Conservation (phyloP, 768 basidiomycete genomes). For the Trametes sanguinea region DNA sequence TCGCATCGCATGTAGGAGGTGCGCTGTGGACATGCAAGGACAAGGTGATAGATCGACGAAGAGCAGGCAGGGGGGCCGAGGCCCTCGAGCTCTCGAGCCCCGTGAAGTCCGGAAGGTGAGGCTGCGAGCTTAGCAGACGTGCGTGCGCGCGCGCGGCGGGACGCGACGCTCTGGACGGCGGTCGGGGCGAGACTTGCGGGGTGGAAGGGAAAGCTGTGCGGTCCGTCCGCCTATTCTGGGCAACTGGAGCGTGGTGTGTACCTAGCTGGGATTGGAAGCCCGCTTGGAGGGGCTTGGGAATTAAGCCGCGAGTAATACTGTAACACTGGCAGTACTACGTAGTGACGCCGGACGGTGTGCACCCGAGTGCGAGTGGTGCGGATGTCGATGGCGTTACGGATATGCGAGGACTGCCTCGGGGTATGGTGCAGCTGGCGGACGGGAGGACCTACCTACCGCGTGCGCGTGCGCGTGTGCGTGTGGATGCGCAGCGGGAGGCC, state of each 20-base stretch:
- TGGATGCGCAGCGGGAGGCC: neutral
- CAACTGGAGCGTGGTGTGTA: too few species aligned
- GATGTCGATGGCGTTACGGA: neutral
- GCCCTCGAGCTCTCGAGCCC: neutral
- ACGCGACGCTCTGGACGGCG: neutral
- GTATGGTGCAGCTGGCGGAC: neutral
- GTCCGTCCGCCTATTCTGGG: neutral
- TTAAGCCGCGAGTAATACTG: too few species aligned
- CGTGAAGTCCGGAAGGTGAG: neutral
- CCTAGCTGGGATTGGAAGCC: too few species aligned
- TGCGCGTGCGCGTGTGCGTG: too few species aligned
- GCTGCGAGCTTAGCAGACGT: neutral
- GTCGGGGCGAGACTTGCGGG: neutral
- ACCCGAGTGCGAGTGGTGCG: conserved; percentile 3
- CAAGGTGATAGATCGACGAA: too few species aligned
- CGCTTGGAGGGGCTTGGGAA: too few species aligned
- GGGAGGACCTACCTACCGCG: too few species aligned
- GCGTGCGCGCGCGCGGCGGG: neutral
- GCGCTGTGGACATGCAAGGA: too few species aligned
- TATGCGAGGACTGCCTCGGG: neutral
- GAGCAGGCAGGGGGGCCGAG: neutral
- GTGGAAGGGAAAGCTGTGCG: neutral
- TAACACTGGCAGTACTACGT: too few species aligned
- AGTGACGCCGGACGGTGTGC: neutral
- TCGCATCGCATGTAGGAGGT: too few species aligned